These are phyloP conservation scores for Beauveria pseudobassiana DNA, from an alignment of 2,329 filamentous ascomycete genomes.

Conservation along the genomic window DNA sequence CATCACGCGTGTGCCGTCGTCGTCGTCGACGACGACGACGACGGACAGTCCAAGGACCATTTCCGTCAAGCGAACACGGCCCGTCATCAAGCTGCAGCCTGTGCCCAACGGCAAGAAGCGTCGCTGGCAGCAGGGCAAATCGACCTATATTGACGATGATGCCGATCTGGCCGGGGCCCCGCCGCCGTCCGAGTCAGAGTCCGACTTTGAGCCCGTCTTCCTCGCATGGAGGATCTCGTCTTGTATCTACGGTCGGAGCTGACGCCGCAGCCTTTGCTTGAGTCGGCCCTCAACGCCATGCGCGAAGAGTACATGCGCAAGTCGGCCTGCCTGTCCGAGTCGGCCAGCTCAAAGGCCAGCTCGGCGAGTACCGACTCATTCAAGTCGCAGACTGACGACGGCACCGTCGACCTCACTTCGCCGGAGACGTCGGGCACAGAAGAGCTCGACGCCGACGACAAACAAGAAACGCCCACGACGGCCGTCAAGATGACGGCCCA, in stretches of 20 bases:
- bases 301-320: conserved; percentile 16
- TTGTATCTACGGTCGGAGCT: conserved; percentile 42
- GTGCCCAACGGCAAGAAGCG: conserved; percentile 22
- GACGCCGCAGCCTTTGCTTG: conserved; percentile 33
- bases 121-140: conserved; percentile 18
- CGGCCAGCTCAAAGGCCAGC: background rate
- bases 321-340: background rate
- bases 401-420: background rate
- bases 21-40: background rate
- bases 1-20: conserved; percentile 17
- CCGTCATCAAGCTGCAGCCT: conserved; percentile 22
- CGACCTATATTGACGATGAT: conserved; percentile 31
- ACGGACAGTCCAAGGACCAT: conserved; percentile 24
- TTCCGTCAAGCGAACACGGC: conserved; percentile 22
- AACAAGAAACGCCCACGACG: conserved; percentile 1
- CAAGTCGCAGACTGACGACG: background rate
- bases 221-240: conserved; percentile 48
- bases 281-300: conserved; percentile 40
- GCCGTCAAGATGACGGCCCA: background rate
- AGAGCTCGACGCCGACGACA: background rate
- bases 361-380: background rate
- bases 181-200: conserved; percentile 13
- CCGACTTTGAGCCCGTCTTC: conserved; percentile 36
- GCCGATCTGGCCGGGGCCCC: conserved; percentile 22
- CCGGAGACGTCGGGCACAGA: background rate